A percentile compares a stretch with the other conserved stretches of the same genome.
Evolutionary conservation across 1,139 yeast genomes (phyloP).

Genomic region (Diutina mesorugosa): DNA sequence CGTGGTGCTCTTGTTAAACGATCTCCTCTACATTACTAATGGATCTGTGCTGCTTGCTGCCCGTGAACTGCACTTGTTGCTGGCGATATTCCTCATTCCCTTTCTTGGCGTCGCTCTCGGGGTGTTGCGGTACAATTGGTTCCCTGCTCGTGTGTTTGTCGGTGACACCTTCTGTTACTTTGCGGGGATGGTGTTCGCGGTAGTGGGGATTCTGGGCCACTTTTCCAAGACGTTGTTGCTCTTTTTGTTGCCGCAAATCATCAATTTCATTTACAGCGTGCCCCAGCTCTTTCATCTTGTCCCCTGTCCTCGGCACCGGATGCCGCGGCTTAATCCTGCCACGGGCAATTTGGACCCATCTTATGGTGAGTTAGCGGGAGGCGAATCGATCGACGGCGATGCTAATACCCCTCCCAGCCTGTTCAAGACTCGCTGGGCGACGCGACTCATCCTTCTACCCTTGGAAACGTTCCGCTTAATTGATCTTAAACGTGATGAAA

Average conservation of each 20-base stretch:
- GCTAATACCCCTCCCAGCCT: neutral
- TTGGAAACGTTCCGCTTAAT: conserved; percentile 23
- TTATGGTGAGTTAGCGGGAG: neutral
- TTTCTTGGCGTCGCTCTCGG: conserved; percentile 78
- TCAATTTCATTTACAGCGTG: conserved; percentile 76
- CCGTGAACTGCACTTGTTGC: conserved; percentile 71
- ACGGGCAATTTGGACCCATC: neutral
- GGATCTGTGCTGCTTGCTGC: conserved; percentile 37
- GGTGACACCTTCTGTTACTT: conserved; percentile 98
- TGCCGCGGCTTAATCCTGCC: conserved; percentile 37
- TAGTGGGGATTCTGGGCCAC: conserved; percentile 91
- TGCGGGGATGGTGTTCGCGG: conserved; percentile 98
- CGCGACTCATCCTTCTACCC: conserved; percentile 6
- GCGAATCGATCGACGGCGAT: neutral
- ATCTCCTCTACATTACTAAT: conserved; percentile 49
- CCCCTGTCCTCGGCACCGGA: conserved; percentile 91
- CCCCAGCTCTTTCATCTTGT: conserved; percentile 82
- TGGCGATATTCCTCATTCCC: conserved; percentile 71
- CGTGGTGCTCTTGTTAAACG: conserved; percentile 59
- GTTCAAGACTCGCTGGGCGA: conserved; percentile 3
- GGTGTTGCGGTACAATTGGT: conserved; percentile 70
- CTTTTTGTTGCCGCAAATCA: conserved; percentile 79
- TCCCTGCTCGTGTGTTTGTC: conserved; percentile 85
- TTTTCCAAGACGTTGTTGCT: conserved; percentile 84
- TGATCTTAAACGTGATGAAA: conserved; percentile 24